Evolutionary conservation across 345 rosid species (phyloP).

Genomic region (Fremontodendron californicum): DNA sequence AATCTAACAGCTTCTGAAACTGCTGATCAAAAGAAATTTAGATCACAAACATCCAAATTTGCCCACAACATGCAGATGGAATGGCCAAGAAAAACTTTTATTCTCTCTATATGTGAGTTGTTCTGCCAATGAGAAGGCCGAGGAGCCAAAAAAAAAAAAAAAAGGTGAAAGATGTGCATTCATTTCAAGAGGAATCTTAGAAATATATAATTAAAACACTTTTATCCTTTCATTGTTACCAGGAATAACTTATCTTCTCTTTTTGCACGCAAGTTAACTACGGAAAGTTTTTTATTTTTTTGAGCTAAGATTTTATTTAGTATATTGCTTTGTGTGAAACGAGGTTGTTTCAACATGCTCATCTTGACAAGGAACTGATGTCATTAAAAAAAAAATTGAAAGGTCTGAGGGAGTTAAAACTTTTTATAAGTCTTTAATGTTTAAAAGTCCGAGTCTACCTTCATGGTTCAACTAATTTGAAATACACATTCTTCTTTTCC

Average conservation of each 20-base stretch:
- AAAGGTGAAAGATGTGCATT: constrained; percentile 9
- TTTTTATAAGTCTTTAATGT: not conserved
- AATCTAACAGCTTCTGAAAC: constrained; percentile 29
- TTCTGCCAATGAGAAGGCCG: constrained; percentile 9
- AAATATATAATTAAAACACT: not conserved
- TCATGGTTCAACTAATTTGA: constrained; percentile 16
- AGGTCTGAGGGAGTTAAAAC: not conserved
- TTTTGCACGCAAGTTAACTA: not conserved
- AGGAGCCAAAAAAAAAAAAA: not conserved
- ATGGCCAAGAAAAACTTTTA: constrained; percentile 5
- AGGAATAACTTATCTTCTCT: not conserved
- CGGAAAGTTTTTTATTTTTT: too few species aligned
- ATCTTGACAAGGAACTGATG: constrained; percentile 1
- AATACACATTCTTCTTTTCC: not conserved
- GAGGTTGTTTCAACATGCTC: not conserved
- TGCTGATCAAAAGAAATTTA: constrained; percentile 23
- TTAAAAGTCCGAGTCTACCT: constrained; percentile 4
- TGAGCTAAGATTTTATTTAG: not conserved
- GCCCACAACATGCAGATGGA: constrained; percentile 17
- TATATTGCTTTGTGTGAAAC: not conserved
- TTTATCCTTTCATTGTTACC: not conserved
- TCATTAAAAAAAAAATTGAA: not conserved
- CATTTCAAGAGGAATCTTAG: constrained; percentile 34
- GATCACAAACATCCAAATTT: constrained; percentile 36
- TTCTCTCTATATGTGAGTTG: constrained; percentile 10